Base-by-base conservation (phyloP, 352 stramenopile species). In the Plasmopara halstedii region DNA sequence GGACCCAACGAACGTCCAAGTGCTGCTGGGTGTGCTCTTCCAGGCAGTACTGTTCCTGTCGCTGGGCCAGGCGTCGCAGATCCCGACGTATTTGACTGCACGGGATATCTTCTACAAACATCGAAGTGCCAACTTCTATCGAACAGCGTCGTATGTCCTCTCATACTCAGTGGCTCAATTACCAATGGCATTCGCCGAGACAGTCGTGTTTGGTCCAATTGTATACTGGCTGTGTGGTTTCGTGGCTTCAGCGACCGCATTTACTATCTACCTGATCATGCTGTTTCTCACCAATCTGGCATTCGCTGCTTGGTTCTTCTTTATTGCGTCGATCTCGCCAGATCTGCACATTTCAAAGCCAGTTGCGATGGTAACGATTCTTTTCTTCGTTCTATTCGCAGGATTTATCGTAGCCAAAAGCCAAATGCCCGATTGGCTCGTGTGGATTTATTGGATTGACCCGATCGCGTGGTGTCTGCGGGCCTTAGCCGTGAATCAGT, bases 171-270 rank as follows among this genome's bases (percentile, higher is more conserved):
- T 89, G 32, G 38, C 74, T 2, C 69, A 81, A 39, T 47, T 95
- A 18, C 80, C 83, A 10, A 55, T 74, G 32, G 71, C 56, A 11
- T 29, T 79, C 13, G 54, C 70, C 22, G 80, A 92, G 58, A 73
- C 62, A 2, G 48, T 89, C n/a, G 49, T 85, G 22, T 95, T 93
- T 63, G 81, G 78, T 1, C 69, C 67, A 11, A 40, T 95, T 34
- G 49, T 93, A 11, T 95, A 95, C 53, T 95, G 73, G 64, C 64
- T 93, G 58, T 73, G 84, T 45, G 83, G 83, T 38, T 74, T 76
- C 33, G 42, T 56, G 21, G 25, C 50, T 8, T 40, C 58, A 6
- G 54, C 49, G 0, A 19, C 34, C n/a, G 41, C 40, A 3, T 85
- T 73, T 51, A 53, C 82, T 23, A 36, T 65, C 35, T 85, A 76